Conservation (phyloP, 176 grass and related monocot species). For the Oryza nivara region DNA sequence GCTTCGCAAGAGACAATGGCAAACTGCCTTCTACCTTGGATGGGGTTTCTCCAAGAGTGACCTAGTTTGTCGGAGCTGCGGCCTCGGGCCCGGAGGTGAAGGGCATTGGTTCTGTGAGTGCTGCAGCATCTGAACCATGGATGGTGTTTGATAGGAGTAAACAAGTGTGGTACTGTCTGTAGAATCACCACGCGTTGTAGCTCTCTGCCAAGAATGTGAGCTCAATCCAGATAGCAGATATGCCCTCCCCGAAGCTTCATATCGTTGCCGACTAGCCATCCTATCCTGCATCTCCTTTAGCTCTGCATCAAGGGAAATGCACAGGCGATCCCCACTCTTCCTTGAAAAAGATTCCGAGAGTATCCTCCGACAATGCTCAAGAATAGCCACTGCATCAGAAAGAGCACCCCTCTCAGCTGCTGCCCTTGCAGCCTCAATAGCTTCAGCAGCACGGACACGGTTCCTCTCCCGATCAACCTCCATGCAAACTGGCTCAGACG, state of each 20-base stretch:
- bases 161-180: slow-evolving; percentile 64
- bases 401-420: slow-evolving; percentile 82
- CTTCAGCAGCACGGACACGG: slow-evolving; percentile 71
- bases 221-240: slow-evolving; percentile 87
- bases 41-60: slow-evolving; percentile 47
- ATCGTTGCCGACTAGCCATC: slow-evolving; percentile 75
- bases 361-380: slow-evolving; percentile 65
- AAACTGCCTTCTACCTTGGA: slow-evolving; percentile 55
- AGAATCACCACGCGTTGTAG: slow-evolving; percentile 78
- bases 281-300: slow-evolving; percentile 91
- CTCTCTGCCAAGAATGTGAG: slow-evolving; percentile 94
- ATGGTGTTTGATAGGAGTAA: slow-evolving; percentile 85
- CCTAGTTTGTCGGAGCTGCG: slow-evolving; percentile 36
- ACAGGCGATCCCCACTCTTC: slow-evolving; percentile 67
- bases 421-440: slow-evolving; percentile 65
- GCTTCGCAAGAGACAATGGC: slow-evolving; percentile 24
- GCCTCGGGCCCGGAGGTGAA: slow-evolving; percentile 42
- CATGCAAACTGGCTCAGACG: slow-evolving; percentile 59
- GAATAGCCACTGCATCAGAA: slow-evolving; percentile 69
- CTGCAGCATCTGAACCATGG: slow-evolving; percentile 90
- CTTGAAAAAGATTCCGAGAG: slow-evolving; percentile 63
- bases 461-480: slow-evolving; percentile 95
- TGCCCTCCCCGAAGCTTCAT: slow-evolving; percentile 75
- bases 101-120: slow-evolving; percentile 65
- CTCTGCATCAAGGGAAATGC: slow-evolving; percentile 80